Conservation (phyloP, 495 filamentous ascomycete genomes). For the Xylaria bambusicola region DNA sequence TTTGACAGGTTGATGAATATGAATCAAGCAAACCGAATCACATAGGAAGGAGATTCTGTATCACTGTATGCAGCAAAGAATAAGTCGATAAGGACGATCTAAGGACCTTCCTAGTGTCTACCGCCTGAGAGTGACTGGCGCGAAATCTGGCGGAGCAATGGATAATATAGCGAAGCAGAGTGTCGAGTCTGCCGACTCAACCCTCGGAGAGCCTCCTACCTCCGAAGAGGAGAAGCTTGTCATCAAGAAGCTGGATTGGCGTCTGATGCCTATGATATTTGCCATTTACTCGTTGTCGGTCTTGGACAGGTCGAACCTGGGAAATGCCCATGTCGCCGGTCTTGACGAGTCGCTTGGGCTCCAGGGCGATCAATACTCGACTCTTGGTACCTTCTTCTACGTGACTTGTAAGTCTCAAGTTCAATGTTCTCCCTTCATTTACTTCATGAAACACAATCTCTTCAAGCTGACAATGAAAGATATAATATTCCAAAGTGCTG, state of each 20-base stretch:
- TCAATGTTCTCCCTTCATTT: conserved; percentile 1
- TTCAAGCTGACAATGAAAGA: conserved; percentile 38
- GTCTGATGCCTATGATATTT: conserved; percentile 40
- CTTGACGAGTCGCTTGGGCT: conserved; percentile 40
- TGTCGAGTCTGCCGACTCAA: not conserved
- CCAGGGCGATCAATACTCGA: conserved; percentile 29
- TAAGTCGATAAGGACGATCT: too few relatives aligned
- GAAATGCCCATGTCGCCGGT: conserved; percentile 55
- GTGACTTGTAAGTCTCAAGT: conserved; percentile 28
- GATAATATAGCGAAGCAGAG: not conserved
- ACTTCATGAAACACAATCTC: not conserved
- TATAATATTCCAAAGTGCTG: conserved; percentile 73
- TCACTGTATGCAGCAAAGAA: too few relatives aligned
- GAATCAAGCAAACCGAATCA: too few relatives aligned
- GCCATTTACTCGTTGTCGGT: conserved; percentile 75
- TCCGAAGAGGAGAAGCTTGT: conserved; percentile 33
- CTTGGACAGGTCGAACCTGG: conserved; percentile 65
- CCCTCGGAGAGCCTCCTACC: conserved; percentile 8
- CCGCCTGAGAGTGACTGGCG: too few relatives aligned
- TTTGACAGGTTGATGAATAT: too few relatives aligned
- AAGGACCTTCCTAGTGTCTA: too few relatives aligned
- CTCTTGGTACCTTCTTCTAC: conserved; percentile 42
- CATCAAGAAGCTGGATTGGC: conserved; percentile 42
- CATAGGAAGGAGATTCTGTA: too few relatives aligned
- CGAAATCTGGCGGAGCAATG: conserved; percentile 7